Base-by-base conservation (phyloP, 257 asterid genomes). In the Handroanthus guayacan region DNA sequence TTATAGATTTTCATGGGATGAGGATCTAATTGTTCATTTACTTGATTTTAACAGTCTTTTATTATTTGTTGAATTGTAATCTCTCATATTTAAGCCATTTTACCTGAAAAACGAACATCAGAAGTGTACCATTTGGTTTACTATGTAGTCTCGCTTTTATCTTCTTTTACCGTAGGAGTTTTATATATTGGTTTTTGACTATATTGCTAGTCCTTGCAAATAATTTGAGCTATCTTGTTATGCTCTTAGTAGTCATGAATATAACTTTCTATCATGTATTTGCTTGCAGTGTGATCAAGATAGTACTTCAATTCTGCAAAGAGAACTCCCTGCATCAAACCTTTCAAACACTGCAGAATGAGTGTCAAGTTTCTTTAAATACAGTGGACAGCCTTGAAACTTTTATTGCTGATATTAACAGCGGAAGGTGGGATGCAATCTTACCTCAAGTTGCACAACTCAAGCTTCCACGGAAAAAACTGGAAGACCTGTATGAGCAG, bases 341-440 rank as follows among this genome's bases (percentile, higher is more conserved):
- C 65, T 92, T 92, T 75, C 96, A 91, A 56, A 91, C 93, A 5
- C 84, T 95, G 76, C 99, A 95, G 86, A 92, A 86, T 69, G 99
- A 95, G 81, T 95, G 99, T 81, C 99, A 95, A 86, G 97, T 92
- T 75, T 95, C 99, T 63, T 89, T 95, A 25, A 95, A 95, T 76
- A 95, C 99, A 0, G 99, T 95, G 76, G 99, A 95, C 82, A 95
- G 98, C 80, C 89, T 77, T 17, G 99, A 95, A 80, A 92, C 98
- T 6, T 92, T 95, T 79, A 63, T 85, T 81, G 91, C 98, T 68
- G 99, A 95, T 82, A 86, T 95, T 77, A 95, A 95, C 68, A 86
- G 97, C 80, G 98, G 99, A 83, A 87, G 97, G 86, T 95, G 99
- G 99, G 99, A 95, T 84, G 98, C 99, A 16, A 93, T 95, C 70